Evolutionary conservation across 257 asterid genomes (phyloP).

Genomic region (Solanum sitiens): DNA sequence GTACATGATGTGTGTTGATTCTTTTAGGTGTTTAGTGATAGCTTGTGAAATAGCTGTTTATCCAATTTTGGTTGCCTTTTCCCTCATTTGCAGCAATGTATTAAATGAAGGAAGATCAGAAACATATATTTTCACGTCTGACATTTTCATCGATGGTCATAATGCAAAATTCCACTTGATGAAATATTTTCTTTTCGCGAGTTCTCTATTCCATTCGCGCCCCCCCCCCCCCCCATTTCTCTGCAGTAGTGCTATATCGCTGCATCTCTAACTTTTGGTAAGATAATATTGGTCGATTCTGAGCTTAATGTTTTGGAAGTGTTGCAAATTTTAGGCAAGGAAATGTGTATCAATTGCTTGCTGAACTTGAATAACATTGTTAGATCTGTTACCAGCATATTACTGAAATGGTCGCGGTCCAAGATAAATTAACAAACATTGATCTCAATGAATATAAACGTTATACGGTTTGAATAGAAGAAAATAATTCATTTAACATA

Average conservation of each 20-base stretch:
- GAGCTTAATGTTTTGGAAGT: neutral
- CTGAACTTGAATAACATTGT: neutral
- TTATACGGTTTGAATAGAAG: neutral
- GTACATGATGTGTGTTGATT: constrained; percentile 65
- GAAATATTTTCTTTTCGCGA: neutral
- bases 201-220: neutral
- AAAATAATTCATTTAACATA: neutral
- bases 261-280: neutral
- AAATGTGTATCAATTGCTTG: neutral
- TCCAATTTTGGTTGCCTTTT: constrained; percentile 34
- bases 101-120: neutral
- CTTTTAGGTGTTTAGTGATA: constrained; percentile 44
- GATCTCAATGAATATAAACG: neutral
- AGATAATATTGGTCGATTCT: neutral
- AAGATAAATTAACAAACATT: no score
- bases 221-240: no score
- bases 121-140: neutral
- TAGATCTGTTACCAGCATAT: neutral
- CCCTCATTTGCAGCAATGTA: constrained; percentile 10
- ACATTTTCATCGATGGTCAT: neutral
- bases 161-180: neutral
- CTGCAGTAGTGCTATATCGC: neutral
- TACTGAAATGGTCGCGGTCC: neutral
- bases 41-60: constrained; percentile 39
- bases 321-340: neutral